Evolutionary conservation across 108 stramenopile genomes (phyloP), one percentile per base, ranked within the genome.

Genomic region (Epithemia pelagica): DNA sequence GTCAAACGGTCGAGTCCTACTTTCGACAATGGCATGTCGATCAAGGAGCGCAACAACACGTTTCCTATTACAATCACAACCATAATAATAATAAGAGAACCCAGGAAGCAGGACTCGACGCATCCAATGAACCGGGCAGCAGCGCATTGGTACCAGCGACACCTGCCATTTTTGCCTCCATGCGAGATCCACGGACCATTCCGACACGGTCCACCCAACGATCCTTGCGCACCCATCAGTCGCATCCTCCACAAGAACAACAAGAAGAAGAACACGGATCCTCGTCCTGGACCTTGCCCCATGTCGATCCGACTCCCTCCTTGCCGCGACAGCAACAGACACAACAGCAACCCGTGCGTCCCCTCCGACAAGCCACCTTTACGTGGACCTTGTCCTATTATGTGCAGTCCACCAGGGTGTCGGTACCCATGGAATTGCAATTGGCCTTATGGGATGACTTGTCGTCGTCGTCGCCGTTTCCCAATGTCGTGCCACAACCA

Each of bases 371-470:
- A 15, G 37, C 37, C 15, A 46, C 37, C 37, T 46, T 46, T 15
- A 46, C 37, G 5, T 46, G 37, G 37, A 46, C 15, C 10, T 46
- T 46, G 37, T 46, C 37, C 37, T 46, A 10, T 15, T 46, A 46
- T 15, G 15, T 46, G 5, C 10, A 46, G 15, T 5, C 10, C 15
- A 46, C 37, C 37, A 46, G 15, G 10, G 31, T 63, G 2, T 37
- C 57, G 25, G 58, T 70, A 29, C 74, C 78, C 2, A 71, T 91
- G n/a, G 82, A 84, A 57, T 63, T 91, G 58, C 60, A 83, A 62
- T 46, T 91, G 66, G 71, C 73, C 53, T 65, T 91, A 24, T 91
- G 90, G 90, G 90, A 91, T 76, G 85, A 71, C n/a, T 85, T 83
- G 3, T 54, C 1, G 32, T 58, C 62, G 27, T 22, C 30, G 33